These are phyloP conservation scores for Marasmius tenuissimus DNA, from an alignment of 1,284 basidiomycete genomes.

Conservation along the genomic window DNA sequence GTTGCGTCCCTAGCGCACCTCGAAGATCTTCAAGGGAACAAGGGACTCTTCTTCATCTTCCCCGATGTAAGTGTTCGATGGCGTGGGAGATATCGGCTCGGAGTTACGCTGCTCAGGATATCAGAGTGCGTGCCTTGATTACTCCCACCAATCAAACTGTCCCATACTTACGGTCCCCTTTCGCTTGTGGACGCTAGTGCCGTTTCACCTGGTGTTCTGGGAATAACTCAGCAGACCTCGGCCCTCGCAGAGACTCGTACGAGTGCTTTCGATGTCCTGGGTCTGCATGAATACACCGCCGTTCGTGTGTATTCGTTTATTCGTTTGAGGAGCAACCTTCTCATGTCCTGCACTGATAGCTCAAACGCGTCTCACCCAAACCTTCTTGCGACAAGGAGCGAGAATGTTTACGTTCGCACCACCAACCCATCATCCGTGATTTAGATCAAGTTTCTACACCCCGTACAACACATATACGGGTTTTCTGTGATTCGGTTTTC, in stretches of 20 bases:
- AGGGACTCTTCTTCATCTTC: slow-evolving; percentile 84
- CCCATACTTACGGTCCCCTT: slow-evolving; percentile 20
- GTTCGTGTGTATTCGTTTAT: slow-evolving; percentile 57
- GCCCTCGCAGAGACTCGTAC: slow-evolving; percentile 71
- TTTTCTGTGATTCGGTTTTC: neutral
- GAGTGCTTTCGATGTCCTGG: slow-evolving; percentile 73
- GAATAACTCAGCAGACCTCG: slow-evolving; percentile 50
- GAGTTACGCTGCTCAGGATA: slow-evolving; percentile 73
- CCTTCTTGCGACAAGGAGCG: slow-evolving; percentile 77
- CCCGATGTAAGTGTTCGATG: slow-evolving; percentile 85
- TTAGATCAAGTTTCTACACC: neutral
- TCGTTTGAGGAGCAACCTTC: slow-evolving; percentile 13
- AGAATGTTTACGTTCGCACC: slow-evolving; percentile 59
- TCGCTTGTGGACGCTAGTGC: slow-evolving; percentile 35
- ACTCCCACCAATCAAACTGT: slow-evolving; percentile 11
- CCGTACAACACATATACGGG: neutral
- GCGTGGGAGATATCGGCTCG: slow-evolving; percentile 74
- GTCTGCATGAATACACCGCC: slow-evolving; percentile 72
- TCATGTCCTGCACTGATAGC: slow-evolving; percentile 34
- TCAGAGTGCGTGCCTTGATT: slow-evolving; percentile 60
- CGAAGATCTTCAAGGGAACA: slow-evolving; percentile 74
- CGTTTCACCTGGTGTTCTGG: slow-evolving; percentile 50
- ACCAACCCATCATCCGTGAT: slow-evolving; percentile 6
- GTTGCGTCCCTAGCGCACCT: slow-evolving; percentile 80
- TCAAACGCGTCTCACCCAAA: slow-evolving; percentile 59